phyloP scores from a whole-genome alignment of 2,329 filamentous ascomycete species.

The Fusarium cicatricum region DNA sequence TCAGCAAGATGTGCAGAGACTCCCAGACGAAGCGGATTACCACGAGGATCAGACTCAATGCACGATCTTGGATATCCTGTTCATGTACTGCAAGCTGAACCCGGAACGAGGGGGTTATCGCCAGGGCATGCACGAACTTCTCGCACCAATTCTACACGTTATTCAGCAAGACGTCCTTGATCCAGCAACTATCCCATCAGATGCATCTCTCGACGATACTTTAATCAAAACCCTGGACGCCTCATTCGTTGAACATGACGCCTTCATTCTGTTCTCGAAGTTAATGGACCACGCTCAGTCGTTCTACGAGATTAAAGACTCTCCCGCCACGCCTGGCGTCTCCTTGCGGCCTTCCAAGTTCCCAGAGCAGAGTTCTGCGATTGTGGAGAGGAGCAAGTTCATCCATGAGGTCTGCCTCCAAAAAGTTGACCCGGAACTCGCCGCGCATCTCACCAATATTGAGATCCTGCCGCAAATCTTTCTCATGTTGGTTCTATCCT shows the following conservation, averaged over 20 bases:
- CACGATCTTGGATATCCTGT: constrained; percentile 87
- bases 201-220: constrained; percentile 54
- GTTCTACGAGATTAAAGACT: constrained; percentile 77
- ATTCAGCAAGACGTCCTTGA: constrained; percentile 83
- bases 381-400: constrained; percentile 84
- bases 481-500: constrained; percentile 72
- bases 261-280: constrained; percentile 83
- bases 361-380: constrained; percentile 58
- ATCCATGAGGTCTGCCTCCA: constrained; percentile 86
- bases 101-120: constrained; percentile 86
- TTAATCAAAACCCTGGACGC: constrained; percentile 75
- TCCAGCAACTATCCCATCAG: constrained; percentile 45
- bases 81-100: constrained; percentile 94
- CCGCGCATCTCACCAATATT: constrained; percentile 79
- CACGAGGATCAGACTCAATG: constrained; percentile 79
- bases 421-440: constrained; percentile 83
- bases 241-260: constrained; percentile 85
- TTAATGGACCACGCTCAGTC: constrained; percentile 88
- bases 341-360: constrained; percentile 27
- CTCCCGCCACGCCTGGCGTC: constrained; percentile 21
- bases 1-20: constrained; percentile 89
- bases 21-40: constrained; percentile 92
- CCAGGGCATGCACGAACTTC: constrained; percentile 98
- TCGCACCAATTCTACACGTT: constrained; percentile 88
- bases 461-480: constrained; percentile 98